Conservation (phyloP, 164 flowering plant genomes). For the Protea cynaroides region DNA sequence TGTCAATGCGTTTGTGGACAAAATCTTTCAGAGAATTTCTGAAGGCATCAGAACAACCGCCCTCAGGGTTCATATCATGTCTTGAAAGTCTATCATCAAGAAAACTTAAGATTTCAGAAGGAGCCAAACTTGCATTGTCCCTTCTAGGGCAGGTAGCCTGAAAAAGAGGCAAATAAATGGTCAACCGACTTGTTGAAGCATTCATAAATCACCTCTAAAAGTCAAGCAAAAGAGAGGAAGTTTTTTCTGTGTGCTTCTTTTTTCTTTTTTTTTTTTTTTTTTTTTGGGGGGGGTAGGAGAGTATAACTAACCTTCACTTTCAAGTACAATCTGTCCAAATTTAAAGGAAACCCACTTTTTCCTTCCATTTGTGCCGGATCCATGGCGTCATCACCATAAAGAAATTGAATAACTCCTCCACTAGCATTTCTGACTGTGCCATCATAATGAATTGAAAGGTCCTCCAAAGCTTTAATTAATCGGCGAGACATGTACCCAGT, state of each 20-base stretch:
- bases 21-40: conserved; percentile 34
- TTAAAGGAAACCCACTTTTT: conserved; percentile 59
- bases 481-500: conserved; percentile 99
- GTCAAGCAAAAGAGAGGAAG: neutral
- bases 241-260: too few species aligned
- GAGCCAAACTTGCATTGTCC: conserved; percentile 30
- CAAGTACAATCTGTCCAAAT: conserved; percentile 64
- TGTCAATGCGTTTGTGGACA: conserved; percentile 19
- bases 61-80: conserved; percentile 32
- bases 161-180: neutral
- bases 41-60: conserved; percentile 54
- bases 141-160: conserved; percentile 84
- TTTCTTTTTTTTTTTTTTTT: too few species aligned
- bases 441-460: conserved; percentile 74
- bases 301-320: conserved; percentile 56
- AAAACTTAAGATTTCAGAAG: conserved; percentile 32
- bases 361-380: conserved; percentile 96
- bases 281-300: neutral
- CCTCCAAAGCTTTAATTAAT: conserved; percentile 89
- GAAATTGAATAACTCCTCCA: conserved; percentile 72
- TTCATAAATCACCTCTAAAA: neutral
- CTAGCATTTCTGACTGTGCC: conserved; percentile 76
- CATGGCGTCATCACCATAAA: conserved; percentile 98
- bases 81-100: conserved; percentile 31
- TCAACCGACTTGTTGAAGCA: neutral